phyloP scores from a whole-genome alignment of 108 stramenopile species.

The Nitzschia inconspicua region DNA sequence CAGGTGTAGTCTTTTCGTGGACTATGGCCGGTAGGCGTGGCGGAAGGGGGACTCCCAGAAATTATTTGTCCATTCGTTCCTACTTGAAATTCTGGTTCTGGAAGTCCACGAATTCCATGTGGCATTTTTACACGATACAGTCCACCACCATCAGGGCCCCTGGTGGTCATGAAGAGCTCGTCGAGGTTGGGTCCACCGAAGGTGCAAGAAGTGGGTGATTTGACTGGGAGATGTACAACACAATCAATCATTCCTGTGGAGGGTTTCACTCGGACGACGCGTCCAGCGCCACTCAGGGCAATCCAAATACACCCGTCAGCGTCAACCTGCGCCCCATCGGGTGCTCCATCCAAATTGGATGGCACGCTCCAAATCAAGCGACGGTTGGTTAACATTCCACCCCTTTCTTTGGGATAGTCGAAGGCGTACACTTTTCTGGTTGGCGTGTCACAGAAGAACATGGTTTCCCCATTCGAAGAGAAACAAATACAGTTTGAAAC shows the following conservation, averaged over 20 bases:
- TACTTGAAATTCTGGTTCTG: conserved; percentile 76
- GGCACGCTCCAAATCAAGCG: conserved; percentile 58
- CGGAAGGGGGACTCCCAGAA: too few species aligned
- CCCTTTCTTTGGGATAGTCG: conserved; percentile 39
- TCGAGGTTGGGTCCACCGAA: conserved; percentile 62
- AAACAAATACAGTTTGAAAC: conserved; percentile 75
- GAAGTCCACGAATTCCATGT: conserved; percentile 51
- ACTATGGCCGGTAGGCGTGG: too few species aligned
- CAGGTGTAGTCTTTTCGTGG: too few species aligned
- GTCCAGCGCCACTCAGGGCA: conserved; percentile 51
- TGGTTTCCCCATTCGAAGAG: conserved; percentile 42
- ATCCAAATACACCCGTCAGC: conserved; percentile 59
- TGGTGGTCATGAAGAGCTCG: conserved; percentile 66
- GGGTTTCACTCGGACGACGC: conserved; percentile 55
- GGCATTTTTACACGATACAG: conserved; percentile 64
- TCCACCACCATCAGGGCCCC: conserved; percentile 66
- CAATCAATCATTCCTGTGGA: conserved; percentile 32
- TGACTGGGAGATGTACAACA: conserved; percentile 49
- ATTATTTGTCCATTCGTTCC: too few species aligned
- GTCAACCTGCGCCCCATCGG: conserved; percentile 69
- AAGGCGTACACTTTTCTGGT: conserved; percentile 64
- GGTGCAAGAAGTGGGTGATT: conserved; percentile 53
- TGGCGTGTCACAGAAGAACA: conserved; percentile 68
- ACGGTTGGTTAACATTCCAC: conserved; percentile 37
- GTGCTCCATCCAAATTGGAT: conserved; percentile 38